A percentile compares a stretch with the other conserved stretches of the same genome.
Conservation (phyloP, 352 stramenopile genomes). For the Elongisporangium prolatum region DNA sequence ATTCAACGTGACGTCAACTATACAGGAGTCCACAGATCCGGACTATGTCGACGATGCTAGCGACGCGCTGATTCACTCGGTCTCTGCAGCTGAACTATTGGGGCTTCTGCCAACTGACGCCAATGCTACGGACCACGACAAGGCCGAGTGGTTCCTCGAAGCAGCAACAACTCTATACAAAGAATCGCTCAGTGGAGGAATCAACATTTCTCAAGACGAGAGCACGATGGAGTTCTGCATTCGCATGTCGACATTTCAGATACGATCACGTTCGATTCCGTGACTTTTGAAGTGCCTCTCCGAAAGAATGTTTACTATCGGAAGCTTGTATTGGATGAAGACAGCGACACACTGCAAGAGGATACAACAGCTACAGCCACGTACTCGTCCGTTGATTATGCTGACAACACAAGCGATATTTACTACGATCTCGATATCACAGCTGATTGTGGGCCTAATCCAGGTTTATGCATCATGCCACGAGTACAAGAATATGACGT, state of each 20-base stretch:
- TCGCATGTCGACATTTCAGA: neutral
- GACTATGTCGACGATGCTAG: neutral
- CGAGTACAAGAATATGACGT: conserved; percentile 8
- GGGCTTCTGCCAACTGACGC: neutral
- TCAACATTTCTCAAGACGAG: neutral
- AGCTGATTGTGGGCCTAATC: conserved; percentile 18
- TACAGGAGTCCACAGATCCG: neutral
- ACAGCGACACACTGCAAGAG: conserved; percentile 5
- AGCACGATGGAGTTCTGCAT: neutral
- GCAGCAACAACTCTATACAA: neutral
- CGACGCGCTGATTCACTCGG: neutral
- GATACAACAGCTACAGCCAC: conserved; percentile 1
- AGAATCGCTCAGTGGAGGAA: neutral
- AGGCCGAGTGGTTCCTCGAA: neutral
- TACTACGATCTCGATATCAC: conserved; percentile 11
- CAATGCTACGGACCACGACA: neutral
- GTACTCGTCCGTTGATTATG: conserved; percentile 10
- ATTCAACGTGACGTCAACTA: neutral
- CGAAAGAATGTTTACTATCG: conserved; percentile 9
- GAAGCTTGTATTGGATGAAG: conserved; percentile 7
- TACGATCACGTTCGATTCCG: conserved; percentile 30
- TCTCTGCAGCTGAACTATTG: neutral
- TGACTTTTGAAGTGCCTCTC: conserved; percentile 38
- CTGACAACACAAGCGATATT: neutral
- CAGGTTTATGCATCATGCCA: conserved; percentile 17